Conservation (phyloP, 2,329 filamentous ascomycete species). For the Dactylellina leptospora region DNA sequence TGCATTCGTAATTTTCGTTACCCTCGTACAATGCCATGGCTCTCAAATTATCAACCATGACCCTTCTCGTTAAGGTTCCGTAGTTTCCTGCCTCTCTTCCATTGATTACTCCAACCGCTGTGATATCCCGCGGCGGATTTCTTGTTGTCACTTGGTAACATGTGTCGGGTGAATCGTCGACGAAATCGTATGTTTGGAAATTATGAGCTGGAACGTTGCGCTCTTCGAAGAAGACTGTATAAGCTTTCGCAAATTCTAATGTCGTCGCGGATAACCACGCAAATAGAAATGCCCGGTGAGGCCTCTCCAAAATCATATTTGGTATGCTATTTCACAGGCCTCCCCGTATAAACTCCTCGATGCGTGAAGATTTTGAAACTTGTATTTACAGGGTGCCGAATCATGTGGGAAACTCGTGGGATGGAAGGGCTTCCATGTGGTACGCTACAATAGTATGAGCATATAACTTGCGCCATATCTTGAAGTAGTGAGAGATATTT, state of each 20-base stretch:
- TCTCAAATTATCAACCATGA: conserved; percentile 4
- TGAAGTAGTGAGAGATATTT: neutral
- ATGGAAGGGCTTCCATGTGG: neutral
- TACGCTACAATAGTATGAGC: neutral
- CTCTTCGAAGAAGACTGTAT: conserved; percentile 35
- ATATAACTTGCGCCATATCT: conserved; percentile 1
- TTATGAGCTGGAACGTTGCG: conserved; percentile 6
- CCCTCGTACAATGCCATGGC: conserved; percentile 29
- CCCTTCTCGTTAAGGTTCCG: neutral
- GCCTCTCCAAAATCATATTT: no score
- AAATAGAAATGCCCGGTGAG: no score
- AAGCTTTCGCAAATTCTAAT: neutral
- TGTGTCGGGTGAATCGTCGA: conserved; percentile 7
- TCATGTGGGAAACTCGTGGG: neutral
- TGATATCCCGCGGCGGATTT: conserved; percentile 5
- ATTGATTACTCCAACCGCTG: conserved; percentile 30
- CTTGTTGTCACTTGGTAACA: conserved; percentile 19
- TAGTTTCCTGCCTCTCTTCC: neutral
- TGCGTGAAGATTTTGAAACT: no score
- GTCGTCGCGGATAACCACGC: neutral
- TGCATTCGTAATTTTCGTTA: conserved; percentile 12
- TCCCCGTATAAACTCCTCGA: no score
- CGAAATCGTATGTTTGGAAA: conserved; percentile 24
- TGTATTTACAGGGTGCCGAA: no score
- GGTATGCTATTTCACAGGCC: no score